Percentiles rank a stretch among this genome's conserved stretches.
These are phyloP conservation scores for Cyberlindnera lachancei DNA, from an alignment of 805 yeast species.

Conservation along the genomic window DNA sequence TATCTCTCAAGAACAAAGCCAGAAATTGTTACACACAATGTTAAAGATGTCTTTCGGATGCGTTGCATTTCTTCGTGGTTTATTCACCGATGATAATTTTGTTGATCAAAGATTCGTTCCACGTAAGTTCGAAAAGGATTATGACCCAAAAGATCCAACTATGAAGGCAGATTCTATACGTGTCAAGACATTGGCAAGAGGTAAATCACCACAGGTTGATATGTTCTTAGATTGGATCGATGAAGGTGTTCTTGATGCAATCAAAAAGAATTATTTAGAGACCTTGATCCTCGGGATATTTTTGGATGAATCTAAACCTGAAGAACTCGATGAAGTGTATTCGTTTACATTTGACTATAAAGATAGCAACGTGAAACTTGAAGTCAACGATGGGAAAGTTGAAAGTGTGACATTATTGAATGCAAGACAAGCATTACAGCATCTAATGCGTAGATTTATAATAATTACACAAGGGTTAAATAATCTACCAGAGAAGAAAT, in stretches of 20 bases:
- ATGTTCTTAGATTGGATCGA: slow-evolving; percentile 47
- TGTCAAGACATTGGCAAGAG: slow-evolving; percentile 41
- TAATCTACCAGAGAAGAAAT: slow-evolving; percentile 40
- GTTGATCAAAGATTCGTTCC: slow-evolving; percentile 40
- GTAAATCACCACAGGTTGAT: slow-evolving; percentile 41
- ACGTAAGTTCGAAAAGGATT: slow-evolving; percentile 24
- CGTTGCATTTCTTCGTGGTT: slow-evolving; percentile 46
- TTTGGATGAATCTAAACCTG: slow-evolving; percentile 35
- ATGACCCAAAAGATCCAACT: slow-evolving; percentile 18
- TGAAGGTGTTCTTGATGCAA: slow-evolving; percentile 38
- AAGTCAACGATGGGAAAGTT: slow-evolving; percentile 12
- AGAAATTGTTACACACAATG: slow-evolving; percentile 40
- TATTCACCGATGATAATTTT: slow-evolving; percentile 49
- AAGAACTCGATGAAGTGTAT: slow-evolving; percentile 41
- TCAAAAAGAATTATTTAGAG: slow-evolving; percentile 34
- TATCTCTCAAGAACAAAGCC: slow-evolving; percentile 33
- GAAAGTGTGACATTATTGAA: slow-evolving; percentile 20
- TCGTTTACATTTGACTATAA: slow-evolving; percentile 39
- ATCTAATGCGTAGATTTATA: slow-evolving; percentile 43
- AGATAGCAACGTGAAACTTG: slow-evolving; percentile 22
- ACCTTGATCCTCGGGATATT: slow-evolving; percentile 40
- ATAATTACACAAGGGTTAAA: slow-evolving; percentile 47
- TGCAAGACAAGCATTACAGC: slow-evolving; percentile 39
- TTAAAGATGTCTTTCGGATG: slow-evolving; percentile 49
- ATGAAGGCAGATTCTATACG: slow-evolving; percentile 31